Evolutionary conservation across 352 stramenopile species (phyloP), one percentile per base, ranked within the genome.

Genomic region (Phytophthora crassamura): DNA sequence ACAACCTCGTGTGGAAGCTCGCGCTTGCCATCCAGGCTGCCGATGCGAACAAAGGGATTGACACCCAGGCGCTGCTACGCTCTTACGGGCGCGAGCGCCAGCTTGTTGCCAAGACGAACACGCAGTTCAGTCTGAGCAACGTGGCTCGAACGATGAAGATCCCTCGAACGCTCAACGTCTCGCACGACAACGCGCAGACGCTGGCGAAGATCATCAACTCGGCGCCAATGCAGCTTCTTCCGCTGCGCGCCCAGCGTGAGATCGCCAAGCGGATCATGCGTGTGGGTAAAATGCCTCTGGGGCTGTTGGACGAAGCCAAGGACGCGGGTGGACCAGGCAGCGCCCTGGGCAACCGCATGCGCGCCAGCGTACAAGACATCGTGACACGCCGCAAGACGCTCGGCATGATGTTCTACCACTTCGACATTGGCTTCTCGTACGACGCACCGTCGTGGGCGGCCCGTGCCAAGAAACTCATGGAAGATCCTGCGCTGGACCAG

Each of bases 1-100:
- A 98, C 74, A 98, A 98, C 56, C 72, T 98, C 8, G 88, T 82
- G 3, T 98, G 93, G 94, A 97, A 97, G 63, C 80, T 98, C 11
- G 89, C 89, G 7, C 77, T 84, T 16, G 54, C 80, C 11, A 69
- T 96, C 3, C 75, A 90, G 22, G 40, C 52, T 20, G 51, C 48
- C n/a, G 18, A 10, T 42, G 54, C 35, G 28, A 62, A 59, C 16
- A 33, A 38, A 11, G 22, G 15, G 8, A 28, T 78, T 7, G 55
- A 77, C 15, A 46, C 53, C n/a, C 39, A 51, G 18, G 48, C 48
- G 8, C 51, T 97, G 32, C 60, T 98, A 47, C 64, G 67, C 2
- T 93, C 79, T 3, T 98, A 98, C 67, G 82, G 90, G 32, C 64
- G 63, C n/a, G 89, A 97, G 45, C 80, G 89, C 4, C 84, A 91